Base-by-base conservation (phyloP, 768 basidiomycete genomes). In the Russula compacta region DNA sequence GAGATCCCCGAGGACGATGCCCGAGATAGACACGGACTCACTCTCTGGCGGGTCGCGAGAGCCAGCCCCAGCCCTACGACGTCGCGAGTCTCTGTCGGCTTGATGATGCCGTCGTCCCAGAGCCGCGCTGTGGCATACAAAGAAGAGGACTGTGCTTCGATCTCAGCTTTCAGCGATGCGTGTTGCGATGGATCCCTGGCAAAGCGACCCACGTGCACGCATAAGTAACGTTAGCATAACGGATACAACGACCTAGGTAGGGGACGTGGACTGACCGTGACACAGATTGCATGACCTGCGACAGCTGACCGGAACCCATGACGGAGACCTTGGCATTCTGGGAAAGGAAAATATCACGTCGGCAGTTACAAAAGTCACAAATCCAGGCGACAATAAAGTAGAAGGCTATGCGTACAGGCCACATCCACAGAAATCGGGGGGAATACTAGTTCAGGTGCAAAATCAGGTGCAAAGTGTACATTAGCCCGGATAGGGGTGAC, bases 401-500 rank as follows among this genome's bases (percentile, higher is more conserved):
- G 52, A 24, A 43, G 38, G 44, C 38, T 4, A 48, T 39, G 75
- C 87, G 68, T 73, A 91, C 89, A 60, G 94, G 94, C 95, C 95
- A 98, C 92, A 94, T 95, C 90, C 92, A 98, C 54, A 98, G 73
- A 80, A 98, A 97, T 61, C 92, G 81, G 17, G 95, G 94, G 5
- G 90, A 92, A 73, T 95, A 98, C 85, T 94, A 48, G 48, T 61
- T 61, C 3, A 29, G 24, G 24, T 29, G 24, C 24, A 29, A 29
- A 29, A 3, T 56, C 49, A 61, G 24, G 29, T 47, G 35, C 17
- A 38, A 59, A 40, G 51, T n/a, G 42, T 29, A 51, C 53, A 46
- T 42, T 44, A 17, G 24, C 33, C 52, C 43, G 11, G 39, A 49
- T 51, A n/a, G 39, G 47, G 33, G 39, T 21, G 36, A 5, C 29